These are phyloP conservation scores for Annona cherimola DNA, from an alignment of 164 flowering plant species.

Conservation along the genomic window DNA sequence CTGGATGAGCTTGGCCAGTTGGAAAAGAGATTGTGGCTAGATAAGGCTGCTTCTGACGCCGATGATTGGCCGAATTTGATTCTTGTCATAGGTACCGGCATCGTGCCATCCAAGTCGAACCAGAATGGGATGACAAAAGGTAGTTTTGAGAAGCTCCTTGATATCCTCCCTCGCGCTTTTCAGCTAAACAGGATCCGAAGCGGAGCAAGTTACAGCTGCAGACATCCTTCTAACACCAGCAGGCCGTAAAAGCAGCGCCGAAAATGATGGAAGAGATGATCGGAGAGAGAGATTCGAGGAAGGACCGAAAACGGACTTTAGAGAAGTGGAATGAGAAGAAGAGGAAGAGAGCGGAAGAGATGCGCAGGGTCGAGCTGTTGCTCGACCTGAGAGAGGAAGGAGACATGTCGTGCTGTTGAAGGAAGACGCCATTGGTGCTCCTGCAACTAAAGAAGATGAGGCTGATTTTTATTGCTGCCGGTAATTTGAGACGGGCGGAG, in stretches of 20 bases:
- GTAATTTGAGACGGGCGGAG: too few species aligned
- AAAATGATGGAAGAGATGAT: too few species aligned
- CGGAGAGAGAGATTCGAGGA: too few species aligned
- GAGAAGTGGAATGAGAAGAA: not conserved
- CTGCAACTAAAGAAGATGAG: too few species aligned
- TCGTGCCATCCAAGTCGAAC: slow-evolving; percentile 99
- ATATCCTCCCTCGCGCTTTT: too few species aligned
- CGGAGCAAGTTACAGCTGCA: slow-evolving; percentile 67
- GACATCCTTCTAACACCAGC: not conserved
- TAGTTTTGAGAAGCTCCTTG: too few species aligned
- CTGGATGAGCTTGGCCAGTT: too few species aligned
- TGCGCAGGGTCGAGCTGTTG: not conserved
- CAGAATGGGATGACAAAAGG: slow-evolving; percentile 84
- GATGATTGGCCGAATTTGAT: too few species aligned
- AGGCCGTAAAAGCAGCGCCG: not conserved
- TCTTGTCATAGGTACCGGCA: too few species aligned
- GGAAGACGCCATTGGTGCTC: not conserved
- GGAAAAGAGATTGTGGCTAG: too few species aligned
- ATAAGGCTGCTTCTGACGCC: too few species aligned
- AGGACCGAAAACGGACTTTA: not conserved
- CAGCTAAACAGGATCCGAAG: slow-evolving; percentile 76
- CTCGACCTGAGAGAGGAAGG: not conserved
- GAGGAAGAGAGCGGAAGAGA: not conserved
- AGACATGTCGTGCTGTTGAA: not conserved
- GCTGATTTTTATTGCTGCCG: too few species aligned